Evolutionary conservation across 176 grass and related monocot species (phyloP).

Genomic region (Echinochloa phyllopogon): DNA sequence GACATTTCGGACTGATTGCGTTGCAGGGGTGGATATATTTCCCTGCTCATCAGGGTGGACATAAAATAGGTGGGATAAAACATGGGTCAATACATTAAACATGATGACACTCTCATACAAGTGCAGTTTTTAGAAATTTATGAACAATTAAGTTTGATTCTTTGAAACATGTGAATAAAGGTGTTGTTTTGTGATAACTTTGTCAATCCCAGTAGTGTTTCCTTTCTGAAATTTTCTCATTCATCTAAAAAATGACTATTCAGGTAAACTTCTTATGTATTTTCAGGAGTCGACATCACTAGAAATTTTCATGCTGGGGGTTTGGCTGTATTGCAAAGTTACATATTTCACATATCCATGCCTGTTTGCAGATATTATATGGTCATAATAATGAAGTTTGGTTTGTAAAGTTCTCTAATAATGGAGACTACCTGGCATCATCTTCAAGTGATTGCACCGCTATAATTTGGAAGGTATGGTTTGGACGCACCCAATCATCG

Average conservation of each 20-base stretch:
- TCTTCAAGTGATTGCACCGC: constrained; percentile 94
- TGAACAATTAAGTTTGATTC: background rate
- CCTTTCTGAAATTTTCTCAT: background rate
- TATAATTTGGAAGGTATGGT: constrained; percentile 92
- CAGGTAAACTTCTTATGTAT: constrained; percentile 38
- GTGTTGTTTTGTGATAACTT: constrained; percentile 1
- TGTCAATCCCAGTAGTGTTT: background rate
- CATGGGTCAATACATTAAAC: background rate
- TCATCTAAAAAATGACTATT: constrained; percentile 24
- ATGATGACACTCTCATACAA: background rate
- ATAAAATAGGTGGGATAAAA: background rate
- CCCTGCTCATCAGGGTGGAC: background rate
- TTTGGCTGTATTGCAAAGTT: constrained; percentile 32
- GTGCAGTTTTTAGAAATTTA: background rate
- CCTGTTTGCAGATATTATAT: constrained; percentile 85
- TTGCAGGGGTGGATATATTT: background rate
- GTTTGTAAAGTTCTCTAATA: constrained; percentile 98
- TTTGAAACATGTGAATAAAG: constrained; percentile 5
- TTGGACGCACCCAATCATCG: background rate
- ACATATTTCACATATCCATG: constrained; percentile 52
- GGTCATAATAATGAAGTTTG: constrained; percentile 97
- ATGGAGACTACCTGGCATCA: constrained; percentile 87
- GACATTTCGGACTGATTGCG: background rate
- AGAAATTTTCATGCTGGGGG: constrained; percentile 40
- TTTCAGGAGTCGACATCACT: constrained; percentile 32